phyloP scores from a whole-genome alignment of 2,329 filamentous ascomycete genomes.

The Aspergillus unguis region DNA sequence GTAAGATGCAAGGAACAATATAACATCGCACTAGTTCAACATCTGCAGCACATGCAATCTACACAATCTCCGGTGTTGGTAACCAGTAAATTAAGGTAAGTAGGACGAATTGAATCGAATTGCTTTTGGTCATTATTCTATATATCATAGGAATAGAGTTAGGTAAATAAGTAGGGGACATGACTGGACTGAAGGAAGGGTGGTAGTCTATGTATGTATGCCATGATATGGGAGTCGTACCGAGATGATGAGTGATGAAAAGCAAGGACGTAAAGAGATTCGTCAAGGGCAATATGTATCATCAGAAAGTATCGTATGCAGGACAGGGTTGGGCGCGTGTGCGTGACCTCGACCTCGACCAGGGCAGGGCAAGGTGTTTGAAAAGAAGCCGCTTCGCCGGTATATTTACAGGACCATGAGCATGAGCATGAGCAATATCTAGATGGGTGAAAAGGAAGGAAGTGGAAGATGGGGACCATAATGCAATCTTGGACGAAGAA shows the following conservation, averaged over 20 bases:
- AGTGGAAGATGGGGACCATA: neutral
- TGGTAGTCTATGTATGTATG: neutral
- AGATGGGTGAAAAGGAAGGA: neutral
- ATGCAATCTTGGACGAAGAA: neutral
- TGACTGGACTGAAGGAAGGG: no score
- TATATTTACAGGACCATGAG: slow-evolving; percentile 10
- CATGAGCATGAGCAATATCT: neutral
- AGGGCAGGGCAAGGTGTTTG: neutral
- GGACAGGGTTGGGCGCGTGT: neutral
- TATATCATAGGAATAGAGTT: no score
- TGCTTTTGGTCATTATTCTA: no score
- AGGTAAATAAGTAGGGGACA: no score
- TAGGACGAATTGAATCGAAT: no score
- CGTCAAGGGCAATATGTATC: neutral
- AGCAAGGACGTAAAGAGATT: neutral
- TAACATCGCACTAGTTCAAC: no score
- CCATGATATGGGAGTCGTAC: neutral
- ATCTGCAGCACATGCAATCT: no score
- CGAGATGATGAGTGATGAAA: neutral
- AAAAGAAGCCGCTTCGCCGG: neutral
- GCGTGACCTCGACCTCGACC: neutral
- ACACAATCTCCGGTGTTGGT: no score
- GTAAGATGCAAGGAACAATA: no score
- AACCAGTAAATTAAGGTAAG: no score
- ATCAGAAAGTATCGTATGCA: slow-evolving; percentile 4